Percentiles rank a stretch among this genome's conserved stretches.
Conservation (phyloP, 306 rosid species). For the Sesbania bispinosa region DNA sequence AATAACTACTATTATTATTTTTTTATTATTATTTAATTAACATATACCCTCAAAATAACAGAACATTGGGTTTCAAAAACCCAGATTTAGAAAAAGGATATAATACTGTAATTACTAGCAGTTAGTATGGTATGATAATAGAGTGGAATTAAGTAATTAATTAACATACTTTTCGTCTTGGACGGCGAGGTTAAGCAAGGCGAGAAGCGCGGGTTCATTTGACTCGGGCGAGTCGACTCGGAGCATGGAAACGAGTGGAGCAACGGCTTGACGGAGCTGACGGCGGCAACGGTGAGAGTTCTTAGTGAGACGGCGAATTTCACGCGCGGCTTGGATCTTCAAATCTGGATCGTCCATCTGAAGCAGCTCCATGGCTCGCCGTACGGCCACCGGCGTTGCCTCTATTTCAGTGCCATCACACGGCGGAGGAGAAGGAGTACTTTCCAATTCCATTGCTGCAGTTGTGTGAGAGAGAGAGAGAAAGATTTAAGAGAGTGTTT, state of each 20-base stretch:
- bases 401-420: neutral
- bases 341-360: constrained; percentile 39
- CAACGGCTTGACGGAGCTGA: constrained; percentile 51
- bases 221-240: constrained; percentile 57
- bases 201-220: constrained; percentile 70
- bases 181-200: constrained; percentile 91
- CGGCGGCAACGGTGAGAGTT: constrained; percentile 77
- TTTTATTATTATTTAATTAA: no score
- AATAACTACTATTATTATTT: no score
- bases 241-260: constrained; percentile 62
- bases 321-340: constrained; percentile 63
- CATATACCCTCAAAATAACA: no score
- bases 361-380: constrained; percentile 55
- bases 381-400: constrained; percentile 39
- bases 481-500: neutral
- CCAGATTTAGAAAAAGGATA: no score
- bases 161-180: constrained; percentile 65
- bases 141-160: neutral
- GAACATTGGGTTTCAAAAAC: no score
- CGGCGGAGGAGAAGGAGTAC: neutral
- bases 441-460: neutral
- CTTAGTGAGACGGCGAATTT: constrained; percentile 82
- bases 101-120: no score
- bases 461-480: neutral
- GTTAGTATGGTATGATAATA: no score